Evolutionary conservation across 2,329 filamentous ascomycete genomes (phyloP).

Genomic region (Cladophialophora psammophila): DNA sequence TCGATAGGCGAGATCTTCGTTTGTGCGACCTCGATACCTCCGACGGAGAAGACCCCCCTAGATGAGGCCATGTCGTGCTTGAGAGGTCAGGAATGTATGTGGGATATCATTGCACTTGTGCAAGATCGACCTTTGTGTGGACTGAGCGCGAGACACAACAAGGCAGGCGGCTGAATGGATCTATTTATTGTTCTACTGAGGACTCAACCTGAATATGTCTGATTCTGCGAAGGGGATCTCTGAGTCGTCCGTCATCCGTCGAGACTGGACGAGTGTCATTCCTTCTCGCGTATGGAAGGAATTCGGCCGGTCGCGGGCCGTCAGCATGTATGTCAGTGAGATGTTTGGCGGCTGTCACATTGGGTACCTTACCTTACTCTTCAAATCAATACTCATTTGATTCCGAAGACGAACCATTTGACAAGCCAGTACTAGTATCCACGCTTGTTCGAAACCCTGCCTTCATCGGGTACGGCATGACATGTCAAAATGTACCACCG

Average conservation of each 20-base stretch:
- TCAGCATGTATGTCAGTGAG: background rate
- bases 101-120: background rate
- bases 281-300: background rate
- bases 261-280: background rate
- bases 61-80: conserved; percentile 2
- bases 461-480: too few relatives aligned
- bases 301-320: background rate
- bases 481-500: too few relatives aligned
- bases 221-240: background rate
- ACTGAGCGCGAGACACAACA: background rate
- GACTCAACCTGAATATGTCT: background rate
- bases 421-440: too few relatives aligned
- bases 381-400: background rate
- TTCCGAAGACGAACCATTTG: background rate
- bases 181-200: background rate
- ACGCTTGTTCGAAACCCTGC: too few relatives aligned
- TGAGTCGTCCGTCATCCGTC: background rate
- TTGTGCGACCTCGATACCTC: conserved; percentile 21
- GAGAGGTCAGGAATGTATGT: background rate
- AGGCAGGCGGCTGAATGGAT: background rate
- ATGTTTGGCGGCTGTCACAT: background rate
- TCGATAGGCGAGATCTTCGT: conserved; percentile 21
- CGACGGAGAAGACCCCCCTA: conserved; percentile 6
- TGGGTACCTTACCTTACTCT: background rate
- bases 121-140: background rate